Conservation (phyloP, 1,284 basidiomycete genomes). For the Cystobasidiaceae sp. region DNA sequence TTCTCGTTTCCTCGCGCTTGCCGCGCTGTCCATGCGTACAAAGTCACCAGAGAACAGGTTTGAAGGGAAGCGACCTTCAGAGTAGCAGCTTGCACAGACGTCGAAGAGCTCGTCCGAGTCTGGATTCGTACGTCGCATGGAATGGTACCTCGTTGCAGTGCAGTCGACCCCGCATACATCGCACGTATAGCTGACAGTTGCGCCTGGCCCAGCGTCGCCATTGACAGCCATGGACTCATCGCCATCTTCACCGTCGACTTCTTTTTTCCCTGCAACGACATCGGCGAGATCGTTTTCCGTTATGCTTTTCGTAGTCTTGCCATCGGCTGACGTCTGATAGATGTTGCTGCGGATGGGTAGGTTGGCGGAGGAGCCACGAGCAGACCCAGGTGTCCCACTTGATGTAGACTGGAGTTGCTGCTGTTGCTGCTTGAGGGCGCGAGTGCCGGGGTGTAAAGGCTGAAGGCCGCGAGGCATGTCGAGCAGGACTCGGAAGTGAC, state of each 20-base stretch:
- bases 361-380: conserved; percentile 48
- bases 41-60: conserved; percentile 97
- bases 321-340: conserved; percentile 76
- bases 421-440: conserved; percentile 49
- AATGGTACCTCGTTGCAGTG: conserved; percentile 82
- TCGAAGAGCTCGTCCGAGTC: conserved; percentile 71
- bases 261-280: conserved; percentile 39
- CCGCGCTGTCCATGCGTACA: conserved; percentile 65
- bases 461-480: conserved; percentile 94
- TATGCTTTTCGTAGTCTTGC: conserved; percentile 59
- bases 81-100: conserved; percentile 83
- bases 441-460: conserved; percentile 85
- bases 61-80: conserved; percentile 92
- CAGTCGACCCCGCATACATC: conserved; percentile 95
- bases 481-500: conserved; percentile 94
- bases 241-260: conserved; percentile 30
- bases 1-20: conserved; percentile 41
- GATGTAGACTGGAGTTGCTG: background rate
- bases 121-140: conserved; percentile 57
- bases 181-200: conserved; percentile 72
- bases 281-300: conserved; percentile 60
- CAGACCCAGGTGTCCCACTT: conserved; percentile 42
- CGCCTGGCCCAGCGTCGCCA: conserved; percentile 47
- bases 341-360: conserved; percentile 79
- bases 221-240: conserved; percentile 60